Base-by-base conservation (phyloP, 2,329 filamentous ascomycete genomes). In the Teratosphaeria destructans region DNA sequence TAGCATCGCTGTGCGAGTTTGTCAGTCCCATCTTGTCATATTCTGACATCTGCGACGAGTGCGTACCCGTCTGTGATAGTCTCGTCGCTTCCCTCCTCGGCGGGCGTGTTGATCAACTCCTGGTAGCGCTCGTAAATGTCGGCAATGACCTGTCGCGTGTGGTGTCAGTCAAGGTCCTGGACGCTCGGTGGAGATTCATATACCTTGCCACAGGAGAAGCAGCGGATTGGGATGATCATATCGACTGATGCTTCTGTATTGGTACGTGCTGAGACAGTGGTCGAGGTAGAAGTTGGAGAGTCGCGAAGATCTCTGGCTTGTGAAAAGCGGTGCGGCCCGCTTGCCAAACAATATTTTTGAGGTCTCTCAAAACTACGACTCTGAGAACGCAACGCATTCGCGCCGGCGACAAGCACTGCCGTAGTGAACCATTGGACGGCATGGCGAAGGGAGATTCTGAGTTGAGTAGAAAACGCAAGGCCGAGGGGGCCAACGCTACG, bases 201-300 rank as follows among this genome's bases (percentile, higher is more conserved):
- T 77, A 96, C 94, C 89, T 99, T 99, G 76, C 94, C 94, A 76
- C 94, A 99, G 60, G 94, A 97, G 78, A 99, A 99, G 79, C 94
- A 99, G 68, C 94, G 90, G 66, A 99, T 90, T 2, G 94, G 94
- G 68, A 99, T 97, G 77, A 99, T 99, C 94, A 99, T 99, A 60
- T 77, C 88, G 78, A 54, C 1, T 55, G 16, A 14, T 43, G 37
- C 2, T 43, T n/a, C 16, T 43, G 37, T 5, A 16, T 16, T 43
- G 37, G 37, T 43, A 5, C 16, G 12, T 14, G 16, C 11, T n/a
- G 37, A 43, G 11, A 43, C 1, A 16, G 11, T 14, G 10, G 37
- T 43, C 11, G 12, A 43, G 12, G 37, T 43, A 14, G 35, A 39
- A 16, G 11, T 39, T 12, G 7, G 37, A 14, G 16, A n/a, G 37